Percentiles rank a stretch among this genome's conserved stretches.
phyloP scores from a whole-genome alignment of 169 alveolate genomes.

The Cryptosporidium parvum region DNA sequence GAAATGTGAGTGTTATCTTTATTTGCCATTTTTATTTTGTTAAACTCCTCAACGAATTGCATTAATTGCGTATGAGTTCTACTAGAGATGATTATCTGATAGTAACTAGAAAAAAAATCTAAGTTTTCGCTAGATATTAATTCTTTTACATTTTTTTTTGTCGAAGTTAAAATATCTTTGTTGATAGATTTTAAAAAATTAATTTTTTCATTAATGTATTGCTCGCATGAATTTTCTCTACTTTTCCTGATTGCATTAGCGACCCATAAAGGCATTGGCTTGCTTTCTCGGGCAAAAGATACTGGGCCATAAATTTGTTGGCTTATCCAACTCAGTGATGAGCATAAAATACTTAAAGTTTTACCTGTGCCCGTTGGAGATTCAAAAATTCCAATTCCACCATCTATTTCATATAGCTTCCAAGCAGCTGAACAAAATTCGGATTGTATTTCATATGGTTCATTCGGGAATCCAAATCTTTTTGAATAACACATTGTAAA shows the following conservation, averaged over 20 bases:
- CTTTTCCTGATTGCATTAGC: conserved; percentile 13
- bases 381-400: conserved; percentile 83
- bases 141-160: conserved; percentile 14
- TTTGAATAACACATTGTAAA: neutral
- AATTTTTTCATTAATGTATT: neutral
- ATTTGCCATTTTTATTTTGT: conserved; percentile 49
- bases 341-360: conserved; percentile 82
- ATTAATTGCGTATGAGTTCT: conserved; percentile 83
- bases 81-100: conserved; percentile 75
- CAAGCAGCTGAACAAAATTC: conserved; percentile 45
- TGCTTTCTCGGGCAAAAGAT: neutral
- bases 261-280: conserved; percentile 31
- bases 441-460: conserved; percentile 52
- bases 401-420: conserved; percentile 38
- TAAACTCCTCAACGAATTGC: conserved; percentile 79
- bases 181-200: neutral
- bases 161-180: neutral
- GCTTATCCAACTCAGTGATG: conserved; percentile 83
- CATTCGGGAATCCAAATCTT: conserved; percentile 35
- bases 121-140: conserved; percentile 4
- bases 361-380: conserved; percentile 92
- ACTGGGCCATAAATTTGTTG: neutral
- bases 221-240: neutral
- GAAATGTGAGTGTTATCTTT: neutral
- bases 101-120: neutral